Conservation (phyloP, 257 asterid genomes). For the Nicotiana attenuata region DNA sequence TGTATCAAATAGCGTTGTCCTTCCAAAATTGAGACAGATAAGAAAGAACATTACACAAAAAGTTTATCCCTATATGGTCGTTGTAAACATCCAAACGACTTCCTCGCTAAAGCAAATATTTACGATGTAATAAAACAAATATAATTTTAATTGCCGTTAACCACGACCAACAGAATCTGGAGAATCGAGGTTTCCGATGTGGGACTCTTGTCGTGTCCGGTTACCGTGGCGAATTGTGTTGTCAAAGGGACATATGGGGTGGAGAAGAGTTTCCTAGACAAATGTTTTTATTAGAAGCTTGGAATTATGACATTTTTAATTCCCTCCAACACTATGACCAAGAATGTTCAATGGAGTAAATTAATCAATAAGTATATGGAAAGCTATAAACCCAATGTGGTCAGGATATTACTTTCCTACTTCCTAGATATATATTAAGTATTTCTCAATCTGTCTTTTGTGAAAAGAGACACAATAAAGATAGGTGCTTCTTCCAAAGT, state of each 20-base stretch:
- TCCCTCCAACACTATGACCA: conserved; percentile 6
- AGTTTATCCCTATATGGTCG: not conserved
- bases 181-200: conserved; percentile 5
- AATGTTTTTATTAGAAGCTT: not conserved
- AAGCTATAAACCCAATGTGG: conserved; percentile 8
- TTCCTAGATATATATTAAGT: not conserved
- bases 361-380: not conserved
- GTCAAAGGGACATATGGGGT: not conserved
- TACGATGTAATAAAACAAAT: not conserved
- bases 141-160: not conserved
- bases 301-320: not conserved
- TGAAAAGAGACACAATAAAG: not conserved
- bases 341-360: conserved; percentile 1
- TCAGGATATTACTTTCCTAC: conserved; percentile 8
- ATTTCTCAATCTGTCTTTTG: not conserved
- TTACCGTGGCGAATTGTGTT: conserved; percentile 16
- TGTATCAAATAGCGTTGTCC: not conserved
- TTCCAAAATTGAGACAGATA: not conserved
- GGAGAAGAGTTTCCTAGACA: not conserved
- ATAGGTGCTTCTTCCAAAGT: conserved; percentile 3
- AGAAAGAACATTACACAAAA: not conserved
- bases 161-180: conserved; percentile 21
- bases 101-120: not conserved
- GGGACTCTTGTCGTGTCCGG: conserved; percentile 6
- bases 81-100: not conserved